Evolutionary conservation across 805 yeast species (phyloP).

Genomic region (Tanozyma kutaoensis): DNA sequence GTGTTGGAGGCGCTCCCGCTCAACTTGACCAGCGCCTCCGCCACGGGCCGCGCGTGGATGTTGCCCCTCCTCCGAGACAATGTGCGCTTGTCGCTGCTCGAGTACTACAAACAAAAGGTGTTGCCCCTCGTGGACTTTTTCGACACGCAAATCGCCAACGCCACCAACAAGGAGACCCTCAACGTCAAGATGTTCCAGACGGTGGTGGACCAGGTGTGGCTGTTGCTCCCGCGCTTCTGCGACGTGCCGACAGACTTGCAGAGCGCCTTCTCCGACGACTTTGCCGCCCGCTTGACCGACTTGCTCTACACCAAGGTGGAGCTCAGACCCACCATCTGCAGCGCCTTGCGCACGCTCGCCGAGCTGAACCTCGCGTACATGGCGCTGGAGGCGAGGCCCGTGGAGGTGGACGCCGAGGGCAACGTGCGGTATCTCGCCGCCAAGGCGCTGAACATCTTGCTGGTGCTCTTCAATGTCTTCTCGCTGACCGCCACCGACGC

Average conservation of each 20-base stretch:
- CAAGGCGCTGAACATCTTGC: slow-evolving; percentile 62
- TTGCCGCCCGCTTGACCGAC: slow-evolving; percentile 68
- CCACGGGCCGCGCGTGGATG: slow-evolving; percentile 83
- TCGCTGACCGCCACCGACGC: slow-evolving; percentile 79
- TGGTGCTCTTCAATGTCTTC: slow-evolving; percentile 85
- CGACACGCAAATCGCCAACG: slow-evolving; percentile 28
- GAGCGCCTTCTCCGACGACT: slow-evolving; percentile 52
- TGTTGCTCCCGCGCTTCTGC: slow-evolving; percentile 78
- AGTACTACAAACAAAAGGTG: slow-evolving; percentile 48
- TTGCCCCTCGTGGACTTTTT: slow-evolving; percentile 54
- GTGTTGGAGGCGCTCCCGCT: slow-evolving; percentile 68
- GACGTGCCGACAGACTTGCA: slow-evolving; percentile 71
- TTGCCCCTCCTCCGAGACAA: slow-evolving; percentile 84
- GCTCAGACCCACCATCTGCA: slow-evolving; percentile 72
- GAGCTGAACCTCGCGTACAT: slow-evolving; percentile 60
- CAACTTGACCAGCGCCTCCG: slow-evolving; percentile 43
- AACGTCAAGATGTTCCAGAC: slow-evolving; percentile 74
- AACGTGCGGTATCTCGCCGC: slow-evolving; percentile 51
- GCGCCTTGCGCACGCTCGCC: slow-evolving; percentile 63
- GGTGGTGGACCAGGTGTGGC: slow-evolving; percentile 85
- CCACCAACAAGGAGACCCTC: slow-evolving; percentile 41
- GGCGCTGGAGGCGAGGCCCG: slow-evolving; percentile 55
- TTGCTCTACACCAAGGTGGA: slow-evolving; percentile 62
- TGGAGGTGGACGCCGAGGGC: slow-evolving; percentile 32
- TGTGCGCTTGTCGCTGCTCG: slow-evolving; percentile 56